A percentile compares a stretch with the other conserved stretches of the same genome.
These are phyloP conservation scores for Bisporella sp. DNA, from an alignment of 2,329 filamentous ascomycete genomes.

Conservation along the genomic window DNA sequence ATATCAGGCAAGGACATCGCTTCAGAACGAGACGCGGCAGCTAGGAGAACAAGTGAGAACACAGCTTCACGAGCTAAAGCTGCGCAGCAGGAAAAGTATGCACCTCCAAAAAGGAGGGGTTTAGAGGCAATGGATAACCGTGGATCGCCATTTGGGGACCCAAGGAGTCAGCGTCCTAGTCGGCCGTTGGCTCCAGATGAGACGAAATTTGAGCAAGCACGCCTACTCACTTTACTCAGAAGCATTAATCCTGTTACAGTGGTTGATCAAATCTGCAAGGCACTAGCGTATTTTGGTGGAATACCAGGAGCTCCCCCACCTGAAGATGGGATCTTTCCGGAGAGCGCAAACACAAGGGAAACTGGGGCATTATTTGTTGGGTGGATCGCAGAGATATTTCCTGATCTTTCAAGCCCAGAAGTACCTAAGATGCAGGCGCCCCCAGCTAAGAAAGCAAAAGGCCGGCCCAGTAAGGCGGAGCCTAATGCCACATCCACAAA, in stretches of 20 bases:
- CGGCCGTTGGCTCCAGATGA: conserved; percentile 37
- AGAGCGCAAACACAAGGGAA: conserved; percentile 49
- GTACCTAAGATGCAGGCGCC: conserved; percentile 9
- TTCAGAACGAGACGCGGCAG: conserved; percentile 48
- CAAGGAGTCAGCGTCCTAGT: conserved; percentile 15
- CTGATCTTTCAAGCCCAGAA: conserved; percentile 26
- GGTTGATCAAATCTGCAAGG: conserved; percentile 57
- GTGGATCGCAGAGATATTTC: conserved; percentile 59
- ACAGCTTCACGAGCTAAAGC: conserved; percentile 51
- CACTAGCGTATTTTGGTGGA: conserved; percentile 56
- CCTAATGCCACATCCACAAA: conserved; percentile 9
- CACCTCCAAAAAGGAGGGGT: conserved; percentile 33
- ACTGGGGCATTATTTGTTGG: conserved; percentile 51
- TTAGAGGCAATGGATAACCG: conserved; percentile 19
- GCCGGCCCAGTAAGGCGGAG: conserved; percentile 15
- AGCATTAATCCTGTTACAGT: conserved; percentile 48
- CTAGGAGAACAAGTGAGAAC: conserved; percentile 55
- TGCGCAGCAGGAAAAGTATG: conserved; percentile 47
- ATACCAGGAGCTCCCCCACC: conserved; percentile 48
- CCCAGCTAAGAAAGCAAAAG: conserved; percentile 20
- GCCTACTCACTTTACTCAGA: conserved; percentile 49
- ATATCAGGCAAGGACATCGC: conserved; percentile 32
- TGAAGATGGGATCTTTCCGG: conserved; percentile 44
- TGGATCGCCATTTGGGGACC: conserved; percentile 19
- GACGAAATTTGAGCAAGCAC: conserved; percentile 52